A percentile compares a stretch with the other conserved stretches of the same genome.
Evolutionary conservation across 2,329 filamentous ascomycete species (phyloP).

Genomic region (Oidium heveae): DNA sequence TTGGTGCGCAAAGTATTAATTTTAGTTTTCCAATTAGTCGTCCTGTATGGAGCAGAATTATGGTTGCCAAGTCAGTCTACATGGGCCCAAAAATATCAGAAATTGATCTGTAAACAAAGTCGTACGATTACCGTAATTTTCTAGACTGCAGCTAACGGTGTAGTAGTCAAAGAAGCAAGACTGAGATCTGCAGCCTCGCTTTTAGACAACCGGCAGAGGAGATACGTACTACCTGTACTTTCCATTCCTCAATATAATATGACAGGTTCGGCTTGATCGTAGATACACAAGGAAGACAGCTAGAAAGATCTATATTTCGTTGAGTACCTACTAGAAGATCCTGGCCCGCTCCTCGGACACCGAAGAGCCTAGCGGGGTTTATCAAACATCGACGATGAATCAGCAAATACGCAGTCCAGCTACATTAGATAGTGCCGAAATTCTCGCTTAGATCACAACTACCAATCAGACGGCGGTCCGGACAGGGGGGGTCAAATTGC

Average conservation of each 20-base stretch:
- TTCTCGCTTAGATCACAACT: too few relatives aligned
- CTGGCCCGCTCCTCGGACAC: too few relatives aligned
- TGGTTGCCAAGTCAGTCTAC: background rate
- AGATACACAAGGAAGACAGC: too few relatives aligned
- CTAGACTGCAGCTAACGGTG: background rate
- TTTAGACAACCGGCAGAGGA: background rate
- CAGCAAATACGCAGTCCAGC: too few relatives aligned
- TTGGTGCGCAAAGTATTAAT: background rate
- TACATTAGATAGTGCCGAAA: too few relatives aligned
- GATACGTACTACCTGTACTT: background rate
- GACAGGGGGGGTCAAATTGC: too few relatives aligned
- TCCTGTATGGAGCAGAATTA: background rate
- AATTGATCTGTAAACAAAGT: background rate
- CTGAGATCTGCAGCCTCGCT: background rate
- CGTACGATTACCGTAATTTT: background rate
- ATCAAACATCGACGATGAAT: too few relatives aligned
- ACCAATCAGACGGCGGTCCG: too few relatives aligned
- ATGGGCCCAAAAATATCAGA: background rate
- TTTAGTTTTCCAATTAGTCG: background rate
- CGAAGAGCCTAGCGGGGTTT: too few relatives aligned
- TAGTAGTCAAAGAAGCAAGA: background rate
- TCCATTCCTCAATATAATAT: background rate
- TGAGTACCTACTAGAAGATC: too few relatives aligned
- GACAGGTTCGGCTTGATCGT: too few relatives aligned
- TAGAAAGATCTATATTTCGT: too few relatives aligned